These are phyloP conservation scores for Tillandsia fasciculata DNA, from an alignment of 176 grass and related monocot species.

Conservation along the genomic window DNA sequence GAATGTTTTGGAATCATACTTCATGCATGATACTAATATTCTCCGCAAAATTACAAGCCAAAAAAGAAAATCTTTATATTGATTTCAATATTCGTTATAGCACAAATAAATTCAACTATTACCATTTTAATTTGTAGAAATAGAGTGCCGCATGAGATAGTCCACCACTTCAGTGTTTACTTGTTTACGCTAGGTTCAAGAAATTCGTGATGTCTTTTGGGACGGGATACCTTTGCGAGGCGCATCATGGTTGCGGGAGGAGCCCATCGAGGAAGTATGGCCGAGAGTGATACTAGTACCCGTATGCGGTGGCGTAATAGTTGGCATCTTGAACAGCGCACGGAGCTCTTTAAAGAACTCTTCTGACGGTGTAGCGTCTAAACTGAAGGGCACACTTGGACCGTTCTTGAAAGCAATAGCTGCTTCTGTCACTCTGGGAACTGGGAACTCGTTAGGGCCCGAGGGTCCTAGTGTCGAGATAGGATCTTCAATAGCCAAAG, in stretches of 20 bases:
- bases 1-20: too few relatives aligned
- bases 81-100: too few relatives aligned
- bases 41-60: too few relatives aligned
- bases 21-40: too few relatives aligned
- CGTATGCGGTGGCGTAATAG: conserved; percentile 57
- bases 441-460: conserved; percentile 85
- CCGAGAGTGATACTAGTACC: conserved; percentile 74
- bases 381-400: conserved; percentile 34
- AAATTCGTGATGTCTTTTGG: conserved; percentile 83
- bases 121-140: conserved; percentile 6
- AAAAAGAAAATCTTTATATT: too few relatives aligned
- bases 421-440: conserved; percentile 86
- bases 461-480: conserved; percentile 95
- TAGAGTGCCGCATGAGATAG: conserved; percentile 8
- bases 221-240: conserved; percentile 58
- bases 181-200: conserved; percentile 50
- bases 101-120: not conserved
- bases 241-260: conserved; percentile 71
- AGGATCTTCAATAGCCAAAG: conserved; percentile 86
- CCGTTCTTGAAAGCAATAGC: conserved; percentile 68
- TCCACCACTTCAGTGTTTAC: not conserved
- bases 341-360: conserved; percentile 32
- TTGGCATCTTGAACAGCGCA: conserved; percentile 53
- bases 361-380: conserved; percentile 28
- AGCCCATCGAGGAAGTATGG: conserved; percentile 60